Conservation (phyloP, 306 rosid genomes). For the Morella rubra region DNA sequence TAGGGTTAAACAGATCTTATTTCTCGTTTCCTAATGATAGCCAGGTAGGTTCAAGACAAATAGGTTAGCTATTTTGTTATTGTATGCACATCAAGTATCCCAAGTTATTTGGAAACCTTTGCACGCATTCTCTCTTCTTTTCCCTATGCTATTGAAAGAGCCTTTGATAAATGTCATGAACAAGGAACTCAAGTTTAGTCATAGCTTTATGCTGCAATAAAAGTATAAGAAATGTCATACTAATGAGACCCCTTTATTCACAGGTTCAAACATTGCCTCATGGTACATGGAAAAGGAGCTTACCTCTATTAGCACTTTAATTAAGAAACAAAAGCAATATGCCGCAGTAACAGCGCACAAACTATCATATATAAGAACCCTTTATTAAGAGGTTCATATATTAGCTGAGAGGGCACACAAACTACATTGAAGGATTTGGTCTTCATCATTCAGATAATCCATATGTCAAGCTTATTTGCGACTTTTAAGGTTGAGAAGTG, state of each 20-base stretch:
- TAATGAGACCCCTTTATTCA: background rate
- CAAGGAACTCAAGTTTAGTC: background rate
- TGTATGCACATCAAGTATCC: background rate
- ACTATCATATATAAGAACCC: constrained; percentile 3
- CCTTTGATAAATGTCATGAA: background rate
- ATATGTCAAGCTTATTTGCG: constrained; percentile 18
- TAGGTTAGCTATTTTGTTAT: background rate
- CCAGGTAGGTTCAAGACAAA: background rate
- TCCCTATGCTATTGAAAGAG: background rate
- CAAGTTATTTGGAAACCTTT: background rate
- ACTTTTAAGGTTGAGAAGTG: constrained; percentile 29
- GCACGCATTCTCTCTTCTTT: background rate
- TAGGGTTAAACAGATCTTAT: background rate
- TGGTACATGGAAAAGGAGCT: background rate
- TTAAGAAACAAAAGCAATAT: background rate
- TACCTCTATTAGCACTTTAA: background rate
- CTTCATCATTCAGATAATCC: constrained; percentile 21
- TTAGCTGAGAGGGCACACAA: background rate
- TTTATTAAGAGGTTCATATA: background rate
- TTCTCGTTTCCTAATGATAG: background rate
- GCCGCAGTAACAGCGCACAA: background rate
- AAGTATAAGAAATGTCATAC: constrained; percentile 10
- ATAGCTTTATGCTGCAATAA: background rate
- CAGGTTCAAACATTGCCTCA: background rate
- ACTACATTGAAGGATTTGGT: constrained; percentile 23